phyloP scores from a whole-genome alignment of 805 yeast species.

The Candida ascalaphidarum region DNA sequence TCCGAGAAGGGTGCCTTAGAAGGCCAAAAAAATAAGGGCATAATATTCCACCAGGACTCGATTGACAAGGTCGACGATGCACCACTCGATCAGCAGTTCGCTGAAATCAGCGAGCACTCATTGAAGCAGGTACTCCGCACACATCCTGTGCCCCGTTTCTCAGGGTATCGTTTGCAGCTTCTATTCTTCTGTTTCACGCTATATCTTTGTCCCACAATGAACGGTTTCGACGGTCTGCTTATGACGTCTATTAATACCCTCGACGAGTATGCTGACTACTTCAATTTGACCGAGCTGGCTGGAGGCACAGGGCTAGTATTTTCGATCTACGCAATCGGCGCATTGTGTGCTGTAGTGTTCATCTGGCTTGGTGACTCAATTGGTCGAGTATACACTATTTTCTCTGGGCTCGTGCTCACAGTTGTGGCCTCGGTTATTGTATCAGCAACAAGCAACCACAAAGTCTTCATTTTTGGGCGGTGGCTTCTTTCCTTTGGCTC shows the following conservation, averaged over 20 bases:
- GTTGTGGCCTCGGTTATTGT: not conserved
- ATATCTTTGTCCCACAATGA: constrained; percentile 1
- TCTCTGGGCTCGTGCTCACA: not conserved
- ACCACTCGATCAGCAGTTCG: too few relatives aligned
- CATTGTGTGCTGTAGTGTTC: not conserved
- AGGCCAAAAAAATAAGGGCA: too few relatives aligned
- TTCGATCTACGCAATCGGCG: constrained; percentile 8
- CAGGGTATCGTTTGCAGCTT: constrained; percentile 4
- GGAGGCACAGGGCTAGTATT: not conserved
- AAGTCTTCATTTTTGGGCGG: constrained; percentile 1
- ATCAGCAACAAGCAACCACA: not conserved
- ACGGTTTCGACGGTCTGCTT: constrained; percentile 1
- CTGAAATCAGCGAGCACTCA: too few relatives aligned
- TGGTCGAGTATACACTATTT: not conserved
- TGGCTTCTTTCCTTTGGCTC: not conserved
- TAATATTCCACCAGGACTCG: too few relatives aligned
- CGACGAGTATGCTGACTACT: constrained; percentile 7
- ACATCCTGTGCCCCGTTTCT: constrained; percentile 6
- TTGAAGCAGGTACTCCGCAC: constrained; percentile 2
- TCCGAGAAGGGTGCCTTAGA: too few relatives aligned
- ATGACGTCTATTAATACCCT: constrained; percentile 9
- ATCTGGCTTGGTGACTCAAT: constrained; percentile 1
- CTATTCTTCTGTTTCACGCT: constrained; percentile 6
- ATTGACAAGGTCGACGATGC: too few relatives aligned
- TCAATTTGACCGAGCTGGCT: constrained; percentile 3